Evolutionary conservation across 371 early-diverging fungal genomes (phyloP).

Genomic region (Smittium culicis): DNA sequence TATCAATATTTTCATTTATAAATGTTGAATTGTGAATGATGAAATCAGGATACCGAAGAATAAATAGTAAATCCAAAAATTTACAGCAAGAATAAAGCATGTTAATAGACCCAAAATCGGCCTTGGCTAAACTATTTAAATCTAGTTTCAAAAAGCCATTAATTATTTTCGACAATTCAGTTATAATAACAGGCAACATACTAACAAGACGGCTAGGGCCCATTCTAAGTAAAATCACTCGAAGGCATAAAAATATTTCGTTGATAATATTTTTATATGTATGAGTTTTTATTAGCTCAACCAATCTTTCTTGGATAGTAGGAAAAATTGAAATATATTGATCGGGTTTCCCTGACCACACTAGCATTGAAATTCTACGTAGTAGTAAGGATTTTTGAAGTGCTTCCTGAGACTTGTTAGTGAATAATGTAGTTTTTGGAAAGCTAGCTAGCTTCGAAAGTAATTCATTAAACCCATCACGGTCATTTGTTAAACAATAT

Average conservation of each 20-base stretch:
- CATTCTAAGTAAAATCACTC: slow-evolving; percentile 64
- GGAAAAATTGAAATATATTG: slow-evolving; percentile 70
- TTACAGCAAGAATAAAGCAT: slow-evolving; percentile 73
- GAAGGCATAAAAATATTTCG: slow-evolving; percentile 69
- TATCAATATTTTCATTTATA: slow-evolving; percentile 48
- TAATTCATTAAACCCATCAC: slow-evolving; percentile 55
- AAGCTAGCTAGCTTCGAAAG: slow-evolving; percentile 49
- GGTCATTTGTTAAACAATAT: slow-evolving; percentile 38
- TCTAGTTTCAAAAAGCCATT: slow-evolving; percentile 29
- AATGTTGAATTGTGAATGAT: slow-evolving; percentile 88
- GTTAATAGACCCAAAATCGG: slow-evolving; percentile 23
- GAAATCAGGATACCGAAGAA: slow-evolving; percentile 65
- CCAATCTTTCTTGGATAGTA: slow-evolving; percentile 72
- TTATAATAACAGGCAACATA: slow-evolving; percentile 80
- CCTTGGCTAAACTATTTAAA: not conserved
- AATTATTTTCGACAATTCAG: slow-evolving; percentile 64
- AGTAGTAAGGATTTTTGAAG: slow-evolving; percentile 48
- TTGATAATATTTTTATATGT: slow-evolving; percentile 39
- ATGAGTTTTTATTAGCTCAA: slow-evolving; percentile 59
- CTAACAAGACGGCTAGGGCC: slow-evolving; percentile 60
- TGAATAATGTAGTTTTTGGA: slow-evolving; percentile 47
- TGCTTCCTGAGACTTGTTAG: slow-evolving; percentile 68
- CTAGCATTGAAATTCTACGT: slow-evolving; percentile 59
- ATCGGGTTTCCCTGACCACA: slow-evolving; percentile 59
- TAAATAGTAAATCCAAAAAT: slow-evolving; percentile 66